phyloP scores from a whole-genome alignment of 1,284 basidiomycete genomes.

The Pisolithus thermaeus region DNA sequence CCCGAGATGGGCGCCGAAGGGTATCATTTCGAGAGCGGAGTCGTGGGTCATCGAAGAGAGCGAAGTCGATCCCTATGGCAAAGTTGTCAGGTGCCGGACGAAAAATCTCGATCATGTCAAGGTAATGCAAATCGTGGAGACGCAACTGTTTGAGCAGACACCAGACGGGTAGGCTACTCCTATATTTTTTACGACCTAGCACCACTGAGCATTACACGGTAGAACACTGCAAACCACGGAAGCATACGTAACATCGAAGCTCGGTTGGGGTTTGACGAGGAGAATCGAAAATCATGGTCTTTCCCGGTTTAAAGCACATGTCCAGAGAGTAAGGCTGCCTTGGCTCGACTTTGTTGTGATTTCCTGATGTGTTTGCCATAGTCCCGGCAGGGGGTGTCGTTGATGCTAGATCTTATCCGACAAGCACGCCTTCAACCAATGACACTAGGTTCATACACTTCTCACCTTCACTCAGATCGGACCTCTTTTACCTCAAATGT shows the following conservation, averaged over 20 bases:
- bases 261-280: constrained; percentile 80
- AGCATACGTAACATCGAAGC: constrained; percentile 68
- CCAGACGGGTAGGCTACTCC: constrained; percentile 52
- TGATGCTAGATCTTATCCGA: constrained; percentile 67
- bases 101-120: constrained; percentile 82
- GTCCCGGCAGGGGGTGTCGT: constrained; percentile 78
- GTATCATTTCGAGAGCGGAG: constrained; percentile 69
- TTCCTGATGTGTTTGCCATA: constrained; percentile 27
- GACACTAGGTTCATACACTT: constrained; percentile 44
- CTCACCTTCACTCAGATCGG: constrained; percentile 30
- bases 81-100: constrained; percentile 64
- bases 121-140: constrained; percentile 76
- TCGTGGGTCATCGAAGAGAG: constrained; percentile 90
- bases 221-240: constrained; percentile 74
- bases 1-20: constrained; percentile 86
- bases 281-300: constrained; percentile 74
- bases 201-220: constrained; percentile 30
- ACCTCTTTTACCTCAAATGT: constrained; percentile 23
- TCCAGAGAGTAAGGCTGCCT: constrained; percentile 57
- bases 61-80: constrained; percentile 75
- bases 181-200: not conserved
- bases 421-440: constrained; percentile 69
- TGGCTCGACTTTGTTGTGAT: not conserved
- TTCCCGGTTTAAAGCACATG: constrained; percentile 69
- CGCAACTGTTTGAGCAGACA: constrained; percentile 55